A percentile compares a stretch with the other conserved stretches of the same genome.
These are phyloP conservation scores for Heracleum sosnowskyi DNA, from an alignment of 129 eudicot species.

Conservation along the genomic window DNA sequence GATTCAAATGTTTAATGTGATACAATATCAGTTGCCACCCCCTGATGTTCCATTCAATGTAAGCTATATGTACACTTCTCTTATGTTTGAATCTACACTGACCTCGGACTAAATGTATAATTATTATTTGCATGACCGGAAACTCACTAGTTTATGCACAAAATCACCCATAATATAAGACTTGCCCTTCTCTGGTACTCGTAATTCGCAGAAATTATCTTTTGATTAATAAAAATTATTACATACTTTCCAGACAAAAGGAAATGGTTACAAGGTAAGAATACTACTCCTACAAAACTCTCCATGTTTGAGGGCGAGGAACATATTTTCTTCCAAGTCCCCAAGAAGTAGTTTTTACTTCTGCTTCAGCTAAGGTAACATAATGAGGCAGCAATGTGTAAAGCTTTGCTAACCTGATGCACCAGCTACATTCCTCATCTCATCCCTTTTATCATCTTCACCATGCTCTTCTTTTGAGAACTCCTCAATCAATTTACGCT, in stretches of 20 bases:
- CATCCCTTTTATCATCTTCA: slow-evolving; percentile 40
- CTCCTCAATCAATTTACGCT: slow-evolving; percentile 64
- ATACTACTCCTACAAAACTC: slow-evolving; percentile 14
- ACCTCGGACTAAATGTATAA: no score
- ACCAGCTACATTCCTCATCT: slow-evolving; percentile 60
- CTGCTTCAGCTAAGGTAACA: not conserved
- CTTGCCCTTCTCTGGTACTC: not conserved
- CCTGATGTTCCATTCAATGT: no score
- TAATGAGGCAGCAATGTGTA: not conserved
- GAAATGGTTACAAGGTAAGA: slow-evolving; percentile 5
- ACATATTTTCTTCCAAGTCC: not conserved
- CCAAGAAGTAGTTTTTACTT: not conserved
- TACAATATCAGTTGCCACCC: no score
- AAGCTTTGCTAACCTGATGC: slow-evolving; percentile 42
- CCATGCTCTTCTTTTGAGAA: slow-evolving; percentile 57
- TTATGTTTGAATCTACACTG: no score
- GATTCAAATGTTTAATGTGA: no score
- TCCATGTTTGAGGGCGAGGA: not conserved
- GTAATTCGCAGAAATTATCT: not conserved
- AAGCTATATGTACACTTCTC: no score
- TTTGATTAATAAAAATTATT: not conserved
- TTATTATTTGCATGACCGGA: no score
- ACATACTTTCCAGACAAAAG: slow-evolving; percentile 8
- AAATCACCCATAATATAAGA: not conserved
- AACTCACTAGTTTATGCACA: not conserved